Evolutionary conservation across 1,284 basidiomycete species (phyloP), one percentile per base, ranked within the genome.

Genomic region (Erythrobasidium hasegawianum): DNA sequence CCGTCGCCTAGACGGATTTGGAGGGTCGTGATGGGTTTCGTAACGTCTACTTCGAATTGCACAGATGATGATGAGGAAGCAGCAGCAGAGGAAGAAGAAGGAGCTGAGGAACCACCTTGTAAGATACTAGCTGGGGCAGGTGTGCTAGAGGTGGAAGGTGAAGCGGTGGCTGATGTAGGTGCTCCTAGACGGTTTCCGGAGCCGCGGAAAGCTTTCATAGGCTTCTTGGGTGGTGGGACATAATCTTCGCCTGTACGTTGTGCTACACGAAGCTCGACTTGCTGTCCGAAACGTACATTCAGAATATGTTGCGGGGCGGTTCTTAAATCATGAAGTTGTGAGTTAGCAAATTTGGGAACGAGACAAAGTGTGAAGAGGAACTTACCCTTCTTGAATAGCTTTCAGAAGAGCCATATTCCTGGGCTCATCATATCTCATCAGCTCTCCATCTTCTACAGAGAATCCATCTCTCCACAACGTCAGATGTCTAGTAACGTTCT

Each of bases 401-500:
- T 82, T 81, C 2, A 98, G 81, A n/a, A 90, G 81, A 67, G 84
- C 82, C 49, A 85, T 81, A 73, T 93, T 87, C 4, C 80, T 82
- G 0, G 92, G 90, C 71, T 93, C 86, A 64, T 90, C 88, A 76
- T 96, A 96, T 38, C 84, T 81, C 82, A 88, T 83, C 60, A 97
- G 81, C 38, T 87, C 86, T 1, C 93, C 92, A 72, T 94, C 90
- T 73, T 95, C 92, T 64, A 98, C 85, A 52, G 87, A 88, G 79
- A 97, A 97, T 0, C 95, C 95, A 71, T 97, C 85, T 39, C 86
- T 82, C 95, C 96, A 98, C 78, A 98, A 92, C 0, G 89, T 95
- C 40, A 97, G 81, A 64, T 86, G 83, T 11, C 95, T 86, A 53
- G 87, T 84, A 0, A 83, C 88, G 0, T 83, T 81, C 66, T 84